phyloP scores from a whole-genome alignment of 2,329 filamentous ascomycete genomes.

The Calonectria pteridis region DNA sequence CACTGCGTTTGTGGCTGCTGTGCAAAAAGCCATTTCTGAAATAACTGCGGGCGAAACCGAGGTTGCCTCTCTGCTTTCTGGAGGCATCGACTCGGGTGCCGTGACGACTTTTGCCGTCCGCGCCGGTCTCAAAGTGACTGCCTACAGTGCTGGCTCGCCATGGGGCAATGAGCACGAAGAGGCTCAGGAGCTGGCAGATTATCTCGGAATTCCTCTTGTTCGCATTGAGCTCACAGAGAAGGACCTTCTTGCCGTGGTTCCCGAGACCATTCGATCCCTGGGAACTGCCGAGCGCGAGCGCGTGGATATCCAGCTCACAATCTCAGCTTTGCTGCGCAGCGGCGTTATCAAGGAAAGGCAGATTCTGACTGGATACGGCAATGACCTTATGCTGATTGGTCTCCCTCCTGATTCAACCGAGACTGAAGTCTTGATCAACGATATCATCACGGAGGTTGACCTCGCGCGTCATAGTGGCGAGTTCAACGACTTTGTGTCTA shows the following conservation, averaged over 20 bases:
- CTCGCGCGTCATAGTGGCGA: background rate
- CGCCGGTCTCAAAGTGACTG: background rate
- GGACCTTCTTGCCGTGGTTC: background rate
- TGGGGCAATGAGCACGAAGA: background rate
- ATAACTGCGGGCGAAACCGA: background rate
- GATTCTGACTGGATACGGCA: background rate
- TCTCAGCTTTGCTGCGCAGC: background rate
- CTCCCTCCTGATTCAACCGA: background rate
- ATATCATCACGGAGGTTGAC: background rate
- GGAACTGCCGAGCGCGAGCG: background rate
- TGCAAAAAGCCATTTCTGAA: background rate
- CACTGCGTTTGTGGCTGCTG: background rate
- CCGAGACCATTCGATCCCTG: background rate
- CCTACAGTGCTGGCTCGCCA: background rate
- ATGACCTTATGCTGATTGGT: background rate
- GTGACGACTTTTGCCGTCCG: background rate
- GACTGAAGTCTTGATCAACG: background rate
- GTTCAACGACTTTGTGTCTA: background rate
- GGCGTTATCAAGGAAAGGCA: background rate
- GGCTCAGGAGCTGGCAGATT: background rate
- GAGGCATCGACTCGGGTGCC: background rate
- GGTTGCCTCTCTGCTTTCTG: background rate
- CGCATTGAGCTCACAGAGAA: background rate
- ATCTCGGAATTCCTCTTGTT: background rate
- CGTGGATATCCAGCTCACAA: background rate